A percentile compares a stretch with the other conserved stretches of the same genome.
These are phyloP conservation scores for Lactarius akahatsu DNA, from an alignment of 768 basidiomycete genomes.

Conservation along the genomic window DNA sequence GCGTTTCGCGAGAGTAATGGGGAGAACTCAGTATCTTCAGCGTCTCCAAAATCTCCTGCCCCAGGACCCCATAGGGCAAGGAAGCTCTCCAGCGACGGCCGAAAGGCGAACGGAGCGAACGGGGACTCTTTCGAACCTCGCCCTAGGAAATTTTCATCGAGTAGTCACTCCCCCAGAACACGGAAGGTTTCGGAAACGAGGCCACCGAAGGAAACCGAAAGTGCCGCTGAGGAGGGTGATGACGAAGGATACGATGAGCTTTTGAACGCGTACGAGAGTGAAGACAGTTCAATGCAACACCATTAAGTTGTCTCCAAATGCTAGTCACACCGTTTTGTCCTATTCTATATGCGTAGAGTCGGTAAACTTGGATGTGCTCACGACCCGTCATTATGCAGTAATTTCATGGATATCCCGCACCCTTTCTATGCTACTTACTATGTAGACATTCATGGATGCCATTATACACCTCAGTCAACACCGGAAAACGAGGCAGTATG, in stretches of 20 bases:
- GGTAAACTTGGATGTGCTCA: not conserved
- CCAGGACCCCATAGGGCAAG: conserved; percentile 33
- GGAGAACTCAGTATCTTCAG: conserved; percentile 32
- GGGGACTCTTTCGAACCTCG: conserved; percentile 21
- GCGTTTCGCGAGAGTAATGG: conserved; percentile 42
- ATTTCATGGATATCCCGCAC: conserved; percentile 17
- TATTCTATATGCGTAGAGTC: conserved; percentile 9
- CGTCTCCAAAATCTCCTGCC: conserved; percentile 34
- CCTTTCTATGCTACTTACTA: conserved; percentile 4
- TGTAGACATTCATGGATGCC: conserved; percentile 51
- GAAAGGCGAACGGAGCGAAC: conserved; percentile 13
- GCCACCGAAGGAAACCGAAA: conserved; percentile 54
- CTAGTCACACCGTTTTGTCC: not conserved
- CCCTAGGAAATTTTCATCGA: conserved; percentile 36
- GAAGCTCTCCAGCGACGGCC: conserved; percentile 35
- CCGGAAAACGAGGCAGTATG: conserved; percentile 58
- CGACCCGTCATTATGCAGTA: not conserved
- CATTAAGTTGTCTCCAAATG: conserved; percentile 3
- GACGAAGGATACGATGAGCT: conserved; percentile 75
- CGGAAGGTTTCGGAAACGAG: conserved; percentile 29
- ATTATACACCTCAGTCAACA: conserved; percentile 59
- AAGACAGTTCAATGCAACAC: conserved; percentile 45
- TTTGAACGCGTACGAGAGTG: conserved; percentile 80
- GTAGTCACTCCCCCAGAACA: conserved; percentile 34
- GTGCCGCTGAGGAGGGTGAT: conserved; percentile 73